phyloP scores from a whole-genome alignment of 2,329 filamentous ascomycete species.

The Eurotiales sp. region DNA sequence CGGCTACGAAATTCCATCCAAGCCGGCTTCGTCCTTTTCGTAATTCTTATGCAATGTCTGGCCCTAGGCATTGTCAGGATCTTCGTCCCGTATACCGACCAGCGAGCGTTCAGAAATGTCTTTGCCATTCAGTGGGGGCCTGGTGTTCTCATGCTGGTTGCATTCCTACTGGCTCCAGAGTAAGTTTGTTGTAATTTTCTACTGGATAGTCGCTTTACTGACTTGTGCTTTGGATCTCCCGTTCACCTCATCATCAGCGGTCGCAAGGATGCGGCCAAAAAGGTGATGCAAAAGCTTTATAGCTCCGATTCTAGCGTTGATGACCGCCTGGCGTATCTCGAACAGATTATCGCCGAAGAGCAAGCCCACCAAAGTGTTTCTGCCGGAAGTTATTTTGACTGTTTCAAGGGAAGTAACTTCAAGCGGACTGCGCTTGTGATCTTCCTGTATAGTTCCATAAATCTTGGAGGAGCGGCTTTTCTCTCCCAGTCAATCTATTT shows the following conservation, averaged over 20 bases:
- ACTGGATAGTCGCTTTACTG: constrained; percentile 16
- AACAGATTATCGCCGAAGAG: too few relatives aligned
- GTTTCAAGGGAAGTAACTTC: background rate
- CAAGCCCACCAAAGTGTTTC: too few relatives aligned
- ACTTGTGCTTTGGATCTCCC: background rate
- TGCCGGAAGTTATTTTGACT: too few relatives aligned
- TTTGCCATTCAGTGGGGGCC: constrained; percentile 21
- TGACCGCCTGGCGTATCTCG: too few relatives aligned
- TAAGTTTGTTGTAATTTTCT: background rate
- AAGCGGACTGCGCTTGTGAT: background rate
- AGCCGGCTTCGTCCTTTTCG: constrained; percentile 18
- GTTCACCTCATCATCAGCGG: background rate
- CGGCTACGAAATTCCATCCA: constrained; percentile 16
- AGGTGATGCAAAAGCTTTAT: too few relatives aligned
- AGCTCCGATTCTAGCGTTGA: too few relatives aligned
- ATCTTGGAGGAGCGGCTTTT: background rate
- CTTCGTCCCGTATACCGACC: constrained; percentile 17
- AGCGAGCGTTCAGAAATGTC: constrained; percentile 17
- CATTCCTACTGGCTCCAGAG: constrained; percentile 11
- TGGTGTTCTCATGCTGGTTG: constrained; percentile 15
- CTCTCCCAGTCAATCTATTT: too few relatives aligned
- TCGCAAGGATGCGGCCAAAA: too few relatives aligned
- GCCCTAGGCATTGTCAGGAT: constrained; percentile 18
- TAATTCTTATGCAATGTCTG: constrained; percentile 18
- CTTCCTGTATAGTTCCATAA: background rate